phyloP scores from a whole-genome alignment of 2,329 filamentous ascomycete species.

The Fonsecaea pedrosoi region DNA sequence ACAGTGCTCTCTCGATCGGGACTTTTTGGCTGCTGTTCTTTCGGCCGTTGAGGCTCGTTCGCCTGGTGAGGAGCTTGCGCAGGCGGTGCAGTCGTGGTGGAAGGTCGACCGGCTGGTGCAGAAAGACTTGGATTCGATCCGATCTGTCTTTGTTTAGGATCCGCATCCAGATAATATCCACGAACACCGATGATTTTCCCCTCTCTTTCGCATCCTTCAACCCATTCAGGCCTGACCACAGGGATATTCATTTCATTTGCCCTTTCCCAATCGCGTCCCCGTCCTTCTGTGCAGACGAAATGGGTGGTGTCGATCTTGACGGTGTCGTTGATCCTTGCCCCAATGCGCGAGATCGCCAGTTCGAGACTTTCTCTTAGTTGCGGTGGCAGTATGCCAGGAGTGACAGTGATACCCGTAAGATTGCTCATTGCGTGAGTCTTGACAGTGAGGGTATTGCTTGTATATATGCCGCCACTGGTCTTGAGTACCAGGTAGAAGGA shows the following conservation, averaged over 20 bases:
- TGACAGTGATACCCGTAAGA: constrained; percentile 92
- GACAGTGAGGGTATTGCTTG: constrained; percentile 81
- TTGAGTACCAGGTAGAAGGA: constrained; percentile 90
- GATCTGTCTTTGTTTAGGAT: constrained; percentile 66
- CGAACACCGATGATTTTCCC: constrained; percentile 92
- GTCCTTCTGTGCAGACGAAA: constrained; percentile 93
- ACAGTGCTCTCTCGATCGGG: constrained; percentile 37
- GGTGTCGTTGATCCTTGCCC: constrained; percentile 85
- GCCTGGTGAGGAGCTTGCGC: constrained; percentile 36
- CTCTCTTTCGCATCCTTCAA: constrained; percentile 93
- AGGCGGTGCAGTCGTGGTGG: constrained; percentile 42
- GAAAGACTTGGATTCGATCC: constrained; percentile 43
- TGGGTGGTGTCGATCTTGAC: constrained; percentile 98
- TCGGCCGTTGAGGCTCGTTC: constrained; percentile 35
- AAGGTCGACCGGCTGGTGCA: constrained; percentile 16
- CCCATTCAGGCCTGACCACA: constrained; percentile 94
- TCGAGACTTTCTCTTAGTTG: constrained; percentile 74
- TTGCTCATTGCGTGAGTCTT: constrained; percentile 99
- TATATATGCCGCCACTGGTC: constrained; percentile 86
- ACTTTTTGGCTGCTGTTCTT: constrained; percentile 37
- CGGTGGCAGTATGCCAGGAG: constrained; percentile 81
- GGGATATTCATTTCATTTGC: constrained; percentile 98
- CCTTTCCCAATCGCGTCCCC: constrained; percentile 91
- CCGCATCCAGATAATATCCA: constrained; percentile 93
- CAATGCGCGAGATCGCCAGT: constrained; percentile 82